phyloP scores from a whole-genome alignment of 345 rosid species.

The Corchorus olitorius region DNA sequence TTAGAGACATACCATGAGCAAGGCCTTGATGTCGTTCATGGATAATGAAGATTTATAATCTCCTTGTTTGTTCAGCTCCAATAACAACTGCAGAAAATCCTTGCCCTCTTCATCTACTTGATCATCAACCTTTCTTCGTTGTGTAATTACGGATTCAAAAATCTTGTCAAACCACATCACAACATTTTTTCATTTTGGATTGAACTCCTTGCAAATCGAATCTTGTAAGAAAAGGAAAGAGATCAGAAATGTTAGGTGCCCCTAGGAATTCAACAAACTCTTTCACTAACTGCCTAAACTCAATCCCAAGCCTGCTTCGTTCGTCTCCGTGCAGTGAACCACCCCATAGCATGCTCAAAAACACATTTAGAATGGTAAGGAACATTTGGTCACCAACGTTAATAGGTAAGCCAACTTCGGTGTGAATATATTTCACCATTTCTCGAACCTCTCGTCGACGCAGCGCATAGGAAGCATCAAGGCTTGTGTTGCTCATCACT shows the following conservation, averaged over 20 bases:
- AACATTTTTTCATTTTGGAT: constrained; percentile 1
- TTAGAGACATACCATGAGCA: not conserved
- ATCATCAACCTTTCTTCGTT: not conserved
- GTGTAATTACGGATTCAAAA: not conserved
- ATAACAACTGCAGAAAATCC: constrained; percentile 1
- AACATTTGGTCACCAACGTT: constrained; percentile 40
- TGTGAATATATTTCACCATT: not conserved
- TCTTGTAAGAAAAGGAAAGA: constrained; percentile 44
- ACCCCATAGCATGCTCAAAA: not conserved
- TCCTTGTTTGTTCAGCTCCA: not conserved
- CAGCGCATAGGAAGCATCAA: not conserved
- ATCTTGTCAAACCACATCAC: not conserved
- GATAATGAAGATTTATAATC: not conserved
- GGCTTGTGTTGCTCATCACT: too few relatives aligned
- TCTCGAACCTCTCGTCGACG: not conserved
- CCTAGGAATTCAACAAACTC: constrained; percentile 40
- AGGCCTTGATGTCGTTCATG: not conserved
- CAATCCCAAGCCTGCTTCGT: not conserved
- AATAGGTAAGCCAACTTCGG: constrained; percentile 16
- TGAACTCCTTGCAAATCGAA: constrained; percentile 59
- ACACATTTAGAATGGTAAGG: constrained; percentile 19
- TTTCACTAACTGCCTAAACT: constrained; percentile 22
- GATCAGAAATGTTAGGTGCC: constrained; percentile 48
- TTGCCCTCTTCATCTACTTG: not conserved
- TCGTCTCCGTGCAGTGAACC: not conserved